These are phyloP conservation scores for Phaeophleospora eucalypticola DNA, from an alignment of 2,329 filamentous ascomycete genomes.

Conservation along the genomic window DNA sequence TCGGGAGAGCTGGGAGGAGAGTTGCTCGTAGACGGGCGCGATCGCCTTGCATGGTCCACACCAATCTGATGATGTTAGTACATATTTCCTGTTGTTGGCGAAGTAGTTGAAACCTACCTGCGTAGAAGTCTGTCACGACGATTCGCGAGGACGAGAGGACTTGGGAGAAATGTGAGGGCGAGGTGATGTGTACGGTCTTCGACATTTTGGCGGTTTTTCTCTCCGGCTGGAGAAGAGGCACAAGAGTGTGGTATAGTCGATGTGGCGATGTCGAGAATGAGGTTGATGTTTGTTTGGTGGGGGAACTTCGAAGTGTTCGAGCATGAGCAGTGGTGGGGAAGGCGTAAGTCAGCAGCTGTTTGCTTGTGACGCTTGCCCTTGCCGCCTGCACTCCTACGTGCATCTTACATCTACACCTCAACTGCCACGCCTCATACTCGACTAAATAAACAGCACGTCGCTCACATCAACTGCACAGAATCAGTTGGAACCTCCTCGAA, in stretches of 20 bases:
- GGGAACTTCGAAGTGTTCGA: not conserved
- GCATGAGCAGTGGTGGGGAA: slow-evolving; percentile 7
- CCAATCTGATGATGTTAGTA: slow-evolving; percentile 66
- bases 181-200: slow-evolving; percentile 42
- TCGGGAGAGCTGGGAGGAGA: slow-evolving; percentile 66
- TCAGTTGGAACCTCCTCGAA: too few relatives aligned
- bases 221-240: too few relatives aligned
- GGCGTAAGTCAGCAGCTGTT: not conserved
- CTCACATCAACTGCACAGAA: too few relatives aligned
- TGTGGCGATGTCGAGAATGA: not conserved
- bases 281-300: slow-evolving; percentile 2
- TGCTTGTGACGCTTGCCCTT: not conserved
- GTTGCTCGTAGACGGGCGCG: slow-evolving; percentile 74
- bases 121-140: slow-evolving; percentile 55
- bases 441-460: too few relatives aligned
- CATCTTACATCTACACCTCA: too few relatives aligned
- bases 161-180: slow-evolving; percentile 57
- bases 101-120: not conserved
- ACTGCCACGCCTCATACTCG: not conserved
- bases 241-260: too few relatives aligned
- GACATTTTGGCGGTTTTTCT: slow-evolving; percentile 35
- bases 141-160: slow-evolving; percentile 69
- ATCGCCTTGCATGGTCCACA: slow-evolving; percentile 81
- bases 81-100: not conserved
- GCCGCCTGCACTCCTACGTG: not conserved